Percentiles rank a stretch among this genome's conserved stretches.
These are phyloP conservation scores for Choiromyces venosus DNA, from an alignment of 495 filamentous ascomycete genomes.

Conservation along the genomic window DNA sequence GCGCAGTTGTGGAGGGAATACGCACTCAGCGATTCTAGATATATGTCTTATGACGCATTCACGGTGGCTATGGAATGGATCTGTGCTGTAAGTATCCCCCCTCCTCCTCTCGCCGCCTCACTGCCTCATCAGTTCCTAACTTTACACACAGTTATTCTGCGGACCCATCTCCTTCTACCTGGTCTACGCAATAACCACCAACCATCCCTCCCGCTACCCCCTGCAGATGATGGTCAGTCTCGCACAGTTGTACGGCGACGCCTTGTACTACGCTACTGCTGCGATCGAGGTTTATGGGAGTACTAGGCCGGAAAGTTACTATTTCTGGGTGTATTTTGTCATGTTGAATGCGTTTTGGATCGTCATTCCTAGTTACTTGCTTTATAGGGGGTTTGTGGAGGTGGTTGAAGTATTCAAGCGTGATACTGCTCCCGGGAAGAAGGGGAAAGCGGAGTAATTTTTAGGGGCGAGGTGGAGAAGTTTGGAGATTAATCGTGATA, in stretches of 20 bases:
- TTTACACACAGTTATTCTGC: slow-evolving; percentile 46
- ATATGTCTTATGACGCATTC: slow-evolving; percentile 52
- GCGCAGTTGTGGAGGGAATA: slow-evolving; percentile 62
- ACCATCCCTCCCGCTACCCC: slow-evolving; percentile 51
- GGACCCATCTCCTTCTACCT: slow-evolving; percentile 53
- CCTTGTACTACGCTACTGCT: slow-evolving; percentile 54
- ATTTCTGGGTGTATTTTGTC: slow-evolving; percentile 56
- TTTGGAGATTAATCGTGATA: neutral
- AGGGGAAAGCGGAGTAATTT: neutral
- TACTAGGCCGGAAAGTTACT: slow-evolving; percentile 51
- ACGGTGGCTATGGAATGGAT: slow-evolving; percentile 55
- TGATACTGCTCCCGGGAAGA: neutral
- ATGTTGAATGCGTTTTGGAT: slow-evolving; percentile 57
- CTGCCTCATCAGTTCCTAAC: neutral
- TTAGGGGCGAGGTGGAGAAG: neutral
- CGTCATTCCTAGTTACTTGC: slow-evolving; percentile 46
- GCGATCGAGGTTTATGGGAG: slow-evolving; percentile 49
- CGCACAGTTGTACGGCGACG: slow-evolving; percentile 55
- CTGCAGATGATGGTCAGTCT: slow-evolving; percentile 52
- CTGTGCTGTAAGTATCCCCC: slow-evolving; percentile 46
- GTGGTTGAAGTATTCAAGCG: neutral
- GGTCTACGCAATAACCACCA: slow-evolving; percentile 47
- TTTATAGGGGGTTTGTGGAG: neutral
- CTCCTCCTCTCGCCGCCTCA: neutral
- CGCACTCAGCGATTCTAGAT: slow-evolving; percentile 55